Conservation (phyloP, 2,329 filamentous ascomycete genomes). For the Lecanicillium sp. region DNA sequence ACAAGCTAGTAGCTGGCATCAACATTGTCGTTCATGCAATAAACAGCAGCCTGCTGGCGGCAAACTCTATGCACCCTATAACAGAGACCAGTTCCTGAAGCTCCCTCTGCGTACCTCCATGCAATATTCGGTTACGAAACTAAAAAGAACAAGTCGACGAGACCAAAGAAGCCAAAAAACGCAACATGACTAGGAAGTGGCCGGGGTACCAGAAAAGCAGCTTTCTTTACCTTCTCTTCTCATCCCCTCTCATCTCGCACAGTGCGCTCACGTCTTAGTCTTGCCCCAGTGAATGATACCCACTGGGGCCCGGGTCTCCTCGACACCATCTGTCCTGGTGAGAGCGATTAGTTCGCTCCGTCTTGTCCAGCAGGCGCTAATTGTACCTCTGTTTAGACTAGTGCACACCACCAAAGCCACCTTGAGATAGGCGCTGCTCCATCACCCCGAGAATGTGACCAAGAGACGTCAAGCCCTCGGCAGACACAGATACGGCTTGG, state of each 20-base stretch:
- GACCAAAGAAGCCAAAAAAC: background rate
- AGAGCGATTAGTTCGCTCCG: conserved; percentile 12
- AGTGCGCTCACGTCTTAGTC: conserved; percentile 11
- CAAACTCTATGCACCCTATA: background rate
- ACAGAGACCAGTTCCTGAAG: no score
- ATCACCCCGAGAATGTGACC: conserved; percentile 10
- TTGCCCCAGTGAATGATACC: conserved; percentile 6
- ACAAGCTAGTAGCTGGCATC: background rate
- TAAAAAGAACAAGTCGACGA: background rate
- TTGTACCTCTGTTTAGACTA: conserved; percentile 3
- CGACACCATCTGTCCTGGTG: conserved; percentile 9
- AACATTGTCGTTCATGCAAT: background rate
- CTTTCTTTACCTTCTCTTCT: background rate
- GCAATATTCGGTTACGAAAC: no score
- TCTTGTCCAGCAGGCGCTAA: conserved; percentile 5
- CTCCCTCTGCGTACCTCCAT: no score
- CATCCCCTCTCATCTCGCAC: conserved; percentile 9
- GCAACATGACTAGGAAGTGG: background rate
- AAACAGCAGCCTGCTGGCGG: background rate
- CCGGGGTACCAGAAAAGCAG: background rate
- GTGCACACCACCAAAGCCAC: conserved; percentile 10
- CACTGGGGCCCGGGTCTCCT: conserved; percentile 5
- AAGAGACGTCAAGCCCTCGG: conserved; percentile 6
- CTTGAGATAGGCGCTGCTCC: conserved; percentile 9
- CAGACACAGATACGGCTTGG: conserved; percentile 10